phyloP scores from a whole-genome alignment of 306 rosid genomes.

The Dryas drummondii region DNA sequence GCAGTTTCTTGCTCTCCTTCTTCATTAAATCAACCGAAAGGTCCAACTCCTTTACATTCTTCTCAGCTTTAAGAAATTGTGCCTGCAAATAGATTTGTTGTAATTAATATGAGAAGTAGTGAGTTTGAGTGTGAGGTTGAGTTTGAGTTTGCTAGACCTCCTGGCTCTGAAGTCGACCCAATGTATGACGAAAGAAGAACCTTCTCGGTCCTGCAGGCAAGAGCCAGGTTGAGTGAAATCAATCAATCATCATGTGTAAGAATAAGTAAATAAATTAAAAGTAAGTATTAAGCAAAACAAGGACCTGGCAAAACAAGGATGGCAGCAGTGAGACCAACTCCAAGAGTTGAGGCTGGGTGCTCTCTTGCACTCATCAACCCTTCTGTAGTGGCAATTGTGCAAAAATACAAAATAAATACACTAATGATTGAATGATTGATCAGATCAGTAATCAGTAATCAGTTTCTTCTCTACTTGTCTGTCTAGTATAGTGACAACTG shows the following conservation, averaged over 20 bases:
- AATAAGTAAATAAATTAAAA: background rate
- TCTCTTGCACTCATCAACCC: slow-evolving; percentile 58
- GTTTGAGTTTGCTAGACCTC: slow-evolving; percentile 50
- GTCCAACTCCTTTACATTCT: slow-evolving; percentile 67
- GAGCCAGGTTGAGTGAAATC: background rate
- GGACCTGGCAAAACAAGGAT: slow-evolving; percentile 66
- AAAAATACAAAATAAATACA: slow-evolving; percentile 4
- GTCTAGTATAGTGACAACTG: too few relatives aligned
- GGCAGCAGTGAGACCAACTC: slow-evolving; percentile 60
- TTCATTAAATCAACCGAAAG: slow-evolving; percentile 71
- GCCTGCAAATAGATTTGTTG: slow-evolving; percentile 44
- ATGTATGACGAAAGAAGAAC: slow-evolving; percentile 76
- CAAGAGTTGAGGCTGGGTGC: slow-evolving; percentile 59
- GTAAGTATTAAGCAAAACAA: background rate
- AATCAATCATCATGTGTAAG: background rate
- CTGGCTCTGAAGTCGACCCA: slow-evolving; percentile 77
- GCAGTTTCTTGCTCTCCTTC: slow-evolving; percentile 81
- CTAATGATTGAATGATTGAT: background rate
- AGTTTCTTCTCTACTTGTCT: too few relatives aligned
- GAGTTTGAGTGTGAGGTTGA: background rate
- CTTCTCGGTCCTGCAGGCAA: slow-evolving; percentile 75
- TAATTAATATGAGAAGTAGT: background rate
- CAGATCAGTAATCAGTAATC: too few relatives aligned
- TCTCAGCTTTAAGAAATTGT: slow-evolving; percentile 67
- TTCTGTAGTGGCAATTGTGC: slow-evolving; percentile 34